Evolutionary conservation across 768 basidiomycete genomes (phyloP), one percentile per base, ranked within the genome.

Genomic region (Filobasidium floriforme): DNA sequence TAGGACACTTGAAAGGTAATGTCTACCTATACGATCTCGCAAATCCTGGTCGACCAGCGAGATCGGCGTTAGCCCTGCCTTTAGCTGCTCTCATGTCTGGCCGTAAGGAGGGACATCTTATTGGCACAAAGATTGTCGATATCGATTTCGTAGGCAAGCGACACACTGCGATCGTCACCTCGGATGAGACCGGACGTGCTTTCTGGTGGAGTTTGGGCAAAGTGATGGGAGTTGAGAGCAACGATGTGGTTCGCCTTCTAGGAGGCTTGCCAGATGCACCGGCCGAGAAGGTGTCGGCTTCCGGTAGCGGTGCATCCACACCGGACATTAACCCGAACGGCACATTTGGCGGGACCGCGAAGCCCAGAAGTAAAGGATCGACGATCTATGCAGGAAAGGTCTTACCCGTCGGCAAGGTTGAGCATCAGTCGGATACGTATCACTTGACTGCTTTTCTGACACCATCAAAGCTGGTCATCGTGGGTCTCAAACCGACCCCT

Each of bases 141-240:
- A 80, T 99, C 51, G 73, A 74, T 2, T 99, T 99, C 73, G 85
- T 98, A 9, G 92, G 90, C 14, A 88, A 87, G 22, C 84, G 94
- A 46, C 94, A 96, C 72, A 98, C 96, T 1, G 92, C 91, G 5
- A 84, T 98, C 60, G 85, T 97, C 46, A 88, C 88, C 4, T 89
- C 90, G 1, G 96, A 98, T 75, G 89, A 94, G 66, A 80, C 83
- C 70, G 96, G 96, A 0, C 83, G 97, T 10, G 90, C 92, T 0
- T 99, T 99, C 79, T 96, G 90, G 75, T 93, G 97, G 79, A 89
- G 88, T 63, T 81, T 99, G 4, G 92, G 96, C 29, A 93, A 90
- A 76, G 87, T 98, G 12, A 82, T 98, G 15, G 96, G 96, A 70
- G 88, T 99, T 7, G 93, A 97, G 55, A 92, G 93, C 14, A 87